A percentile compares a stretch with the other conserved stretches of the same genome.
Evolutionary conservation across 2,329 filamentous ascomycete species (phyloP).

Genomic region (Alternaria novae-zelandiae): DNA sequence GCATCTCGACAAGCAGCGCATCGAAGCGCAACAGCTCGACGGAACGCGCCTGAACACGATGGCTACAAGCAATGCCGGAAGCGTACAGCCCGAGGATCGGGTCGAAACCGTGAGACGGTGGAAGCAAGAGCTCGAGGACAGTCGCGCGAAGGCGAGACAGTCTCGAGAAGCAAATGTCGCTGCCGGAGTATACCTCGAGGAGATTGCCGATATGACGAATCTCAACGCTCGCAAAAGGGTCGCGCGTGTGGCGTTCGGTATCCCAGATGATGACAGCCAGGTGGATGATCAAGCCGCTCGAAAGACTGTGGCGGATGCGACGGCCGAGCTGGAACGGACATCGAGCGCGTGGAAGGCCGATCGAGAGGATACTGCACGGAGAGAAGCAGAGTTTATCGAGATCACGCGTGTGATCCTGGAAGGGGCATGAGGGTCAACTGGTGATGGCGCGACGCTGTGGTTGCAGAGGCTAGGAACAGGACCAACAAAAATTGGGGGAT

Average conservation of each 20-base stretch:
- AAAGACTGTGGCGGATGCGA: not conserved
- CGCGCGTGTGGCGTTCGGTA: not conserved
- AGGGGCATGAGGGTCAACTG: not conserved
- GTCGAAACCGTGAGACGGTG: not conserved
- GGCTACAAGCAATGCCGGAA: not conserved
- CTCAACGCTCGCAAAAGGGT: not conserved
- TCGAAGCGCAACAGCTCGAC: not conserved
- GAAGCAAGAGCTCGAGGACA: not conserved
- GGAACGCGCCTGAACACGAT: not conserved
- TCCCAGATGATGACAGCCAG: not conserved
- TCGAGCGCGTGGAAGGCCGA: not conserved
- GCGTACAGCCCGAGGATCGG: not conserved
- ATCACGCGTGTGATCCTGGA: not conserved
- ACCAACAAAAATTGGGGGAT: too few species aligned
- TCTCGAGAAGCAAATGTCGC: not conserved
- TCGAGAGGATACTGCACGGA: not conserved
- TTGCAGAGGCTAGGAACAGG: too few species aligned
- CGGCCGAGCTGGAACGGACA: not conserved
- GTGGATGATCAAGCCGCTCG: not conserved
- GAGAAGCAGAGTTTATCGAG: not conserved
- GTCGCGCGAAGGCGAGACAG: not conserved
- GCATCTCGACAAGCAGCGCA: not conserved
- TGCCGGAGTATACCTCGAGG: not conserved
- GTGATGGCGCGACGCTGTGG: too few species aligned
- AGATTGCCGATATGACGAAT: not conserved